phyloP scores from a whole-genome alignment of 116 monocot genomes.

The Iris pallida region DNA sequence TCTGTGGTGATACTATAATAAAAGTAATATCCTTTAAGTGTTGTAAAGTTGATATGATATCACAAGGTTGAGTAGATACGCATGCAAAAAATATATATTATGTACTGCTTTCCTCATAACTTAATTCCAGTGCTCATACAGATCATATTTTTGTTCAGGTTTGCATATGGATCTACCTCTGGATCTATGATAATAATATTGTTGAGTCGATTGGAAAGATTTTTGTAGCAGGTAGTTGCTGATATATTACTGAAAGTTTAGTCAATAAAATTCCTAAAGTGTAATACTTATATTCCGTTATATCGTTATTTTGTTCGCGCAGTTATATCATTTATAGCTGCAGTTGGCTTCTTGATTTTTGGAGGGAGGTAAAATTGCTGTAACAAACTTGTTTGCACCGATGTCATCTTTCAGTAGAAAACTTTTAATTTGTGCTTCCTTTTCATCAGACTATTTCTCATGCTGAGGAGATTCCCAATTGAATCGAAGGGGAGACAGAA shows the following conservation, averaged over 20 bases:
- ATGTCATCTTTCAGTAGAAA: neutral
- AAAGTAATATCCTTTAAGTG: no score
- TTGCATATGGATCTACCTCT: conserved; percentile 59
- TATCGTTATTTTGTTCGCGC: neutral
- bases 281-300: no score
- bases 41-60: no score
- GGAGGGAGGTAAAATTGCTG: conserved; percentile 56
- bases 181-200: conserved; percentile 43
- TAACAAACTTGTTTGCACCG: neutral
- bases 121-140: no score
- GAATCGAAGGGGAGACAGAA: conserved; percentile 75
- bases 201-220: conserved; percentile 49
- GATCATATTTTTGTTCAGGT: conserved; percentile 27
- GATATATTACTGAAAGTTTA: neutral
- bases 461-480: conserved; percentile 73
- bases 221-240: conserved; percentile 50
- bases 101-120: no score
- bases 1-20: no score
- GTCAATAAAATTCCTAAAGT: no score
- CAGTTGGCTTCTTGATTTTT: conserved; percentile 57
- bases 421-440: no score
- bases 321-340: conserved; percentile 45
- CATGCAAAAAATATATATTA: no score
- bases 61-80: no score
- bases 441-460: conserved; percentile 50